Evolutionary conservation across 495 filamentous ascomycete genomes (phyloP).

Genomic region (Articulospora tetracladia): DNA sequence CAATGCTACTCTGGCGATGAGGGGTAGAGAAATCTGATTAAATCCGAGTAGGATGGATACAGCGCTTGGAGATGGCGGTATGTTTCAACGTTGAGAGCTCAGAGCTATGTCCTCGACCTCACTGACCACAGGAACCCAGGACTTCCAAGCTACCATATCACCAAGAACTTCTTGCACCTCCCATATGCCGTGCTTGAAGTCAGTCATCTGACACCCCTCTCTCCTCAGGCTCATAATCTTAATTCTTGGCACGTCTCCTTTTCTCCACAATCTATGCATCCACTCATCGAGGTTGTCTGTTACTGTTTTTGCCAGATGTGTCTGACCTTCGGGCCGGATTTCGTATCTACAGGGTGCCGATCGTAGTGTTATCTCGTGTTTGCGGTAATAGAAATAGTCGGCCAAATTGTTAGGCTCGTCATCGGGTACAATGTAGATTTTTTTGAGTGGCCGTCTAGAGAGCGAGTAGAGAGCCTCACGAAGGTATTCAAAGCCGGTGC

Average conservation of each 20-base stretch:
- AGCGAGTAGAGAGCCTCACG: constrained; percentile 11
- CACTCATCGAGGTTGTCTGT: constrained; percentile 12
- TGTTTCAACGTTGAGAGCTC: background rate
- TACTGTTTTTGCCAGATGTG: constrained; percentile 2
- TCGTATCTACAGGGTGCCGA: constrained; percentile 4
- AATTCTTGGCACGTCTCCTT: constrained; percentile 6
- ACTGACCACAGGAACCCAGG: constrained; percentile 12
- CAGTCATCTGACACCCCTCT: constrained; percentile 7
- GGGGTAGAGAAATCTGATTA: too few species aligned
- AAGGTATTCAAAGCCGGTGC: constrained; percentile 3
- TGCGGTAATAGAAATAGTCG: constrained; percentile 13
- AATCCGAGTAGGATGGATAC: too few species aligned
- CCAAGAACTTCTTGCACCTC: constrained; percentile 13
- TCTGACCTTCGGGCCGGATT: background rate
- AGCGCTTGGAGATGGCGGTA: too few species aligned
- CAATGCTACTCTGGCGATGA: too few species aligned
- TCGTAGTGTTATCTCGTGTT: constrained; percentile 3
- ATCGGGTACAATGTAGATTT: constrained; percentile 19
- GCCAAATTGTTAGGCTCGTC: constrained; percentile 9
- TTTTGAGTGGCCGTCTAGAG: constrained; percentile 6
- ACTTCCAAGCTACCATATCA: constrained; percentile 20
- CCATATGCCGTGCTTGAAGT: constrained; percentile 11
- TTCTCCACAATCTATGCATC: constrained; percentile 18
- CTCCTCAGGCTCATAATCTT: constrained; percentile 18
- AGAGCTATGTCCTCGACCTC: background rate